These are phyloP conservation scores for Claviceps sp. DNA, from an alignment of 2,329 filamentous ascomycete species.

Conservation along the genomic window DNA sequence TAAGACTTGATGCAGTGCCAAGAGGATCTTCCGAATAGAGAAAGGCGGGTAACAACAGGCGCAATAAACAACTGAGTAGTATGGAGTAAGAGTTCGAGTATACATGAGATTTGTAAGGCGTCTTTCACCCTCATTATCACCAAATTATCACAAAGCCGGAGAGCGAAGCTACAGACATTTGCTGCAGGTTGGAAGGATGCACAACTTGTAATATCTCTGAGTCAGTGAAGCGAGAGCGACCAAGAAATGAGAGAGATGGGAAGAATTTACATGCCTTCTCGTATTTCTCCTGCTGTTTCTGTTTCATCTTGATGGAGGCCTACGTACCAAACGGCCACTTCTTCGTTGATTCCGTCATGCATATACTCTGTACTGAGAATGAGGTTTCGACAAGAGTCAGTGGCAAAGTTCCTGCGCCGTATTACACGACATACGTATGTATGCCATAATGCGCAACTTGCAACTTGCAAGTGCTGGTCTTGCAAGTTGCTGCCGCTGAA, in stretches of 20 bases:
- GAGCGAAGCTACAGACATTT: conserved; percentile 2
- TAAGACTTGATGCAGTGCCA: too few relatives aligned
- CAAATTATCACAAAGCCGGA: background rate
- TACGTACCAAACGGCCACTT: background rate
- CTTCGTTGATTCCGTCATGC: background rate
- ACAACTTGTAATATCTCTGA: background rate
- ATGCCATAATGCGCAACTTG: background rate
- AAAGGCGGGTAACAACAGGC: too few relatives aligned
- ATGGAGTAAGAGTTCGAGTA: too few relatives aligned
- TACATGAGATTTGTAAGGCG: background rate
- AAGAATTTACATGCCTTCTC: background rate
- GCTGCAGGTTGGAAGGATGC: background rate
- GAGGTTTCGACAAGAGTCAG: background rate
- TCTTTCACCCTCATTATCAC: background rate
- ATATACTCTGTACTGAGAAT: background rate
- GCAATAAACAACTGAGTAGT: too few relatives aligned
- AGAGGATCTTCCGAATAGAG: too few relatives aligned
- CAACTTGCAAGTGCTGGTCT: background rate
- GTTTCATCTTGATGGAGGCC: background rate
- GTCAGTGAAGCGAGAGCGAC: background rate
- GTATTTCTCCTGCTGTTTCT: background rate
- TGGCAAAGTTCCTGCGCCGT: background rate
- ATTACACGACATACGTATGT: background rate
- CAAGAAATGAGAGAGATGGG: background rate
- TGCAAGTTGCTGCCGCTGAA: background rate